These are phyloP conservation scores for Candida sojae DNA, from an alignment of 1,139 yeast genomes.

Conservation along the genomic window DNA sequence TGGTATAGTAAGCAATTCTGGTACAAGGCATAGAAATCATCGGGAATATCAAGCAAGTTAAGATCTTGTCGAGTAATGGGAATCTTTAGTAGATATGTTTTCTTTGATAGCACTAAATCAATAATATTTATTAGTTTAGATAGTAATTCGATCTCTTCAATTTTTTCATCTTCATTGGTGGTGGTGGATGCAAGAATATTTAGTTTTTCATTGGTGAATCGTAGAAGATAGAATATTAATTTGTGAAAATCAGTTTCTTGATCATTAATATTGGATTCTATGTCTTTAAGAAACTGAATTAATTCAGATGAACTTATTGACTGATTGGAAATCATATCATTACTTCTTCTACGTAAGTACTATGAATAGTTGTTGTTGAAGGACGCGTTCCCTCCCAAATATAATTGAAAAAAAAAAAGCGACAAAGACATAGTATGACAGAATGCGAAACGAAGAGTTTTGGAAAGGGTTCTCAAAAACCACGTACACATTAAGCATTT, in stretches of 20 bases:
- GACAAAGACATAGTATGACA: too few species aligned
- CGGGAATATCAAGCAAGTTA: constrained; percentile 11
- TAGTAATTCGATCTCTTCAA: constrained; percentile 2
- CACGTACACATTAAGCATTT: too few species aligned
- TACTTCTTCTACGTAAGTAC: neutral
- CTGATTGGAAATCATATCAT: constrained; percentile 13
- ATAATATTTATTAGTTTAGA: constrained; percentile 11
- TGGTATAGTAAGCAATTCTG: constrained; percentile 22
- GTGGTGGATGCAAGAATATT: neutral
- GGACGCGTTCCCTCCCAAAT: neutral
- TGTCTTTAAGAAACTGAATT: constrained; percentile 36
- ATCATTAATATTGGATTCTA: constrained; percentile 31
- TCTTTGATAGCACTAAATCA: constrained; percentile 16
- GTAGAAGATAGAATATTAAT: constrained; percentile 34
- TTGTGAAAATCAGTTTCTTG: constrained; percentile 42
- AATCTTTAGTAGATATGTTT: constrained; percentile 16
- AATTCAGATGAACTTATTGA: constrained; percentile 28
- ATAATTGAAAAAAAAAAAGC: too few species aligned
- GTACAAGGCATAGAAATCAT: neutral
- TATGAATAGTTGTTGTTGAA: neutral
- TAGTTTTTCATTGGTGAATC: constrained; percentile 30
- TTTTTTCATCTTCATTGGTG: constrained; percentile 1
- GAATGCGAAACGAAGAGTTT: too few species aligned
- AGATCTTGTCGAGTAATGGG: constrained; percentile 13
- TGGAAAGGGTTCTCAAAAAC: too few species aligned